Conservation (phyloP, 2,329 filamentous ascomycete species). For the Aspergillus awamori region DNA sequence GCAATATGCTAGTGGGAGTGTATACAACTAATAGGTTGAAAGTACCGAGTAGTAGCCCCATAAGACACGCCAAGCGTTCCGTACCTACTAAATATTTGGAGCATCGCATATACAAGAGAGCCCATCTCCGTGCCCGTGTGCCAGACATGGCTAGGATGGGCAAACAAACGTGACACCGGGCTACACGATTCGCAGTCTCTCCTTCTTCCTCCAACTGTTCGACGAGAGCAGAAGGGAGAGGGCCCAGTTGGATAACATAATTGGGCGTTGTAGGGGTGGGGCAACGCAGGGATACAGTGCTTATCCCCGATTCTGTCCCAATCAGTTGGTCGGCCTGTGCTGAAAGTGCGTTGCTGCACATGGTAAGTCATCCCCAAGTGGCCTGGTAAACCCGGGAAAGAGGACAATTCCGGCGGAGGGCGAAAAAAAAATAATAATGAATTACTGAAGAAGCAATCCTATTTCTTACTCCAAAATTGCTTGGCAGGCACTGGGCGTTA, state of each 20-base stretch:
- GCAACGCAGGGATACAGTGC: conserved; percentile 32
- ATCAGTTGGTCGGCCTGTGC: conserved; percentile 16
- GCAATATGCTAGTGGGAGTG: neutral
- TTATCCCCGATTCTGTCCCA: conserved; percentile 29
- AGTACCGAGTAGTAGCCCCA: too few relatives aligned
- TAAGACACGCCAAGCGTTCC: too few relatives aligned
- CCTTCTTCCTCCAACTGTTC: conserved; percentile 15
- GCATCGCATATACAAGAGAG: neutral
- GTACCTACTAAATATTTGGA: neutral
- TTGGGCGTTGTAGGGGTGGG: conserved; percentile 28
- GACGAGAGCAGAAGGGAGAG: conserved; percentile 14
- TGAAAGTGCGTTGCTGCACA: conserved; percentile 11
- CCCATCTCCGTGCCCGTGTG: too few relatives aligned
- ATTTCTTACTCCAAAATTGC: neutral
- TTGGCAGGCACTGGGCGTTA: conserved; percentile 8
- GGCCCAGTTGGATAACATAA: conserved; percentile 22
- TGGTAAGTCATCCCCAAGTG: conserved; percentile 6
- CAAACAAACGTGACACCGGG: neutral
- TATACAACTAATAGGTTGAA: too few relatives aligned
- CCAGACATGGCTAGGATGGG: too few relatives aligned
- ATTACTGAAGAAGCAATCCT: neutral
- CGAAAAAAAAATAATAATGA: too few relatives aligned
- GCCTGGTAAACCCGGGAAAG: neutral
- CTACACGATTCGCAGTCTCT: conserved; percentile 5
- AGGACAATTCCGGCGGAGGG: neutral